Conservation (phyloP, 2,329 filamentous ascomycete genomes). For the Alternaria incomplexa region DNA sequence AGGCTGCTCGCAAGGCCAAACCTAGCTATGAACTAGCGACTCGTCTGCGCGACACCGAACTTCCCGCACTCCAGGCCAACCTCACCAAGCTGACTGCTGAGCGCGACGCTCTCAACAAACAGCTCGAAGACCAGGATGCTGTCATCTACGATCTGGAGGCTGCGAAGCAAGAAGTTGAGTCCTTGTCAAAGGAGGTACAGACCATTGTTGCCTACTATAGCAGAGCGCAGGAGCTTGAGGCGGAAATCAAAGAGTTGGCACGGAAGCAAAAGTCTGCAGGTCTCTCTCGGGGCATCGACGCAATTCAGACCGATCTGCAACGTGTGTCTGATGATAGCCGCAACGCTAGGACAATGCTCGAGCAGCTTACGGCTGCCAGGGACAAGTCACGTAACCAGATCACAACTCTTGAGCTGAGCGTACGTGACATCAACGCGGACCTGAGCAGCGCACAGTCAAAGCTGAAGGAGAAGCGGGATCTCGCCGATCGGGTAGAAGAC, state of each 20-base stretch:
- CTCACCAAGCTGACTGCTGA: slow-evolving; percentile 58
- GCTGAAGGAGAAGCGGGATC: slow-evolving; percentile 78
- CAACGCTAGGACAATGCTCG: slow-evolving; percentile 66
- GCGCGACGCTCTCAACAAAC: slow-evolving; percentile 46
- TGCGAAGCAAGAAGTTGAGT: slow-evolving; percentile 75
- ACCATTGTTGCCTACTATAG: slow-evolving; percentile 74
- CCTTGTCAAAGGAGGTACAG: slow-evolving; percentile 75
- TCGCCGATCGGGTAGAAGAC: slow-evolving; percentile 74
- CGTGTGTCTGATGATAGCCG: slow-evolving; percentile 71
- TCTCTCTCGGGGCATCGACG: slow-evolving; percentile 73
- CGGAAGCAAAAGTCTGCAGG: slow-evolving; percentile 75
- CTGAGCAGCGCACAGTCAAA: slow-evolving; percentile 73
- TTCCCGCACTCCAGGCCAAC: slow-evolving; percentile 72
- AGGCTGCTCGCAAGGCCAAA: slow-evolving; percentile 60
- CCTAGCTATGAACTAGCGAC: slow-evolving; percentile 76
- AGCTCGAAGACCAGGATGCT: slow-evolving; percentile 69
- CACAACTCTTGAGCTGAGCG: slow-evolving; percentile 75
- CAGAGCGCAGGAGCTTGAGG: slow-evolving; percentile 74
- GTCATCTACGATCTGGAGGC: slow-evolving; percentile 67
- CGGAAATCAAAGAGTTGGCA: slow-evolving; percentile 75
- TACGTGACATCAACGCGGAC: slow-evolving; percentile 75
- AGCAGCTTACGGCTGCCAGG: slow-evolving; percentile 71
- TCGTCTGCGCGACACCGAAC: slow-evolving; percentile 69
- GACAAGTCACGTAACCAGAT: slow-evolving; percentile 74
- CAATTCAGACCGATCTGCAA: slow-evolving; percentile 80